These are phyloP conservation scores for Vanrija sp. DNA, from an alignment of 1,284 basidiomycete genomes.

Conservation along the genomic window DNA sequence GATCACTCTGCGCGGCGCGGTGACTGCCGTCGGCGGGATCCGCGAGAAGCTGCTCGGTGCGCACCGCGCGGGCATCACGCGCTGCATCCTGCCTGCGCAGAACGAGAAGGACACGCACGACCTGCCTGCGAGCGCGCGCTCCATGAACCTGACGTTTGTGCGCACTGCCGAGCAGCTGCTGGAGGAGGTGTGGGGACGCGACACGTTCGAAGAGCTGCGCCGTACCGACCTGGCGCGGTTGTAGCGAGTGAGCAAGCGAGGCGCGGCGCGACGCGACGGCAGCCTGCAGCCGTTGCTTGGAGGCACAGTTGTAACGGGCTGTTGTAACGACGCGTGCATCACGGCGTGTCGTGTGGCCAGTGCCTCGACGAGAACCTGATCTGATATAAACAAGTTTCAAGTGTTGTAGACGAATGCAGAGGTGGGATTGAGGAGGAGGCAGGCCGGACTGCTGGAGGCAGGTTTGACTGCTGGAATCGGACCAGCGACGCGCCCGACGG, in stretches of 20 bases:
- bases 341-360: too few species aligned
- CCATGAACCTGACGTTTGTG: conserved; percentile 70
- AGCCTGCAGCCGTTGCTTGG: not conserved
- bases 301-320: not conserved
- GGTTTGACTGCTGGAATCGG: too few species aligned
- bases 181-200: conserved; percentile 37
- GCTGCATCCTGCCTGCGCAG: conserved; percentile 67
- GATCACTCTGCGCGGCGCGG: conserved; percentile 84
- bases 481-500: too few species aligned
- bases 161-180: conserved; percentile 32
- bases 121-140: conserved; percentile 82
- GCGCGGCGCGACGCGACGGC: not conserved
- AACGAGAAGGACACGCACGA: conserved; percentile 87
- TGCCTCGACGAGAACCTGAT: too few species aligned
- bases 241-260: not conserved
- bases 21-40: conserved; percentile 83
- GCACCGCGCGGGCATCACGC: conserved; percentile 85
- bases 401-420: too few species aligned
- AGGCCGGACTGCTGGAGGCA: too few species aligned
- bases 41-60: conserved; percentile 93
- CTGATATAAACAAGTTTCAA: too few species aligned
- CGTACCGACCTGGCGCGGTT: conserved; percentile 2
- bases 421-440: too few species aligned
- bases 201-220: conserved; percentile 5
- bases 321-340: too few species aligned